Conservation (phyloP, 2,329 filamentous ascomycete species). For the Domatiomyces globalis region DNA sequence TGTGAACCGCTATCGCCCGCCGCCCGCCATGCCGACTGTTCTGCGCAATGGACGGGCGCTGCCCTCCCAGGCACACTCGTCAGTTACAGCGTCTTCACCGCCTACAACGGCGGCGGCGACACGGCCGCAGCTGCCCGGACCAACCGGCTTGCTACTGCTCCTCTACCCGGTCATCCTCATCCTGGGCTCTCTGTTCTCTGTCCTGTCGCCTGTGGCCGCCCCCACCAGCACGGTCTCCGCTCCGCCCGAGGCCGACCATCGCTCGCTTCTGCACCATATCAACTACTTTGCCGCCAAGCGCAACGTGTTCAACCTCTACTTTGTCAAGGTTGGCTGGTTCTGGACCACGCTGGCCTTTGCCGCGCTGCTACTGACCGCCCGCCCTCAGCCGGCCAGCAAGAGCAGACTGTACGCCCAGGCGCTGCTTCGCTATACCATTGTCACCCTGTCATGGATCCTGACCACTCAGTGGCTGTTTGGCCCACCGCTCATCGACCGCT, state of each 20-base stretch:
- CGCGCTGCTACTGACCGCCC: slow-evolving; percentile 55
- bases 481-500: slow-evolving; percentile 73
- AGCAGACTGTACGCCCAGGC: slow-evolving; percentile 36
- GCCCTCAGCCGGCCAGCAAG: slow-evolving; percentile 6
- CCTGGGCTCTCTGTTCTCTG: slow-evolving; percentile 67
- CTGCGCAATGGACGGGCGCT: slow-evolving; percentile 7
- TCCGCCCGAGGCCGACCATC: slow-evolving; percentile 19
- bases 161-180: slow-evolving; percentile 67
- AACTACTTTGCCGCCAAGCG: slow-evolving; percentile 85
- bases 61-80: no score
- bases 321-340: slow-evolving; percentile 90
- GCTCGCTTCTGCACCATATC: slow-evolving; percentile 18
- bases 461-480: slow-evolving; percentile 98
- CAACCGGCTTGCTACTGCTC: slow-evolving; percentile 31
- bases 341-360: slow-evolving; percentile 71
- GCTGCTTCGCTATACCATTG: slow-evolving; percentile 50
- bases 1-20: background rate
- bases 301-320: slow-evolving; percentile 83
- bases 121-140: slow-evolving; percentile 2
- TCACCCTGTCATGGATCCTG: slow-evolving; percentile 67
- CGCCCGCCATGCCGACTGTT: slow-evolving; percentile 8
- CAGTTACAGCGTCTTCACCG: background rate
- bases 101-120: background rate
- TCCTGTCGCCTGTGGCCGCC: slow-evolving; percentile 57
- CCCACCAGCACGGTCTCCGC: slow-evolving; percentile 26